These are phyloP conservation scores for Phellinidium pouzarii DNA, from an alignment of 1,284 basidiomycete species.

Conservation along the genomic window DNA sequence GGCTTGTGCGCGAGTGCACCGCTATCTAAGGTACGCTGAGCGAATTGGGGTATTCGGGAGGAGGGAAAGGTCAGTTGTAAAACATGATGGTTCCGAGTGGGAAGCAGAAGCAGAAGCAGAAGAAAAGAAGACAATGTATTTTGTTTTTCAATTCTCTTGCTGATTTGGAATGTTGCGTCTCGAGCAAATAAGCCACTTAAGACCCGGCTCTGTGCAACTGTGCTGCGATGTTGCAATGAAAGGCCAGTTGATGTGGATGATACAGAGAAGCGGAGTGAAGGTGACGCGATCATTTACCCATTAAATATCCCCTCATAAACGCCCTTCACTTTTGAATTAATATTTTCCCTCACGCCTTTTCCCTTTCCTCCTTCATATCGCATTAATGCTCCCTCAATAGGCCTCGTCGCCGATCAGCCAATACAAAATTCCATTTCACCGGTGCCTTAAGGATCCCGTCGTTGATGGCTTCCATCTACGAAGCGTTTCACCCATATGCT, in stretches of 20 bases:
- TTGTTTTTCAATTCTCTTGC: background rate
- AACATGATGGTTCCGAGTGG: background rate
- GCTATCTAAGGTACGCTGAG: constrained; percentile 5
- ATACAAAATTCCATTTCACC: no score
- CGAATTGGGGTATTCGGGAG: background rate
- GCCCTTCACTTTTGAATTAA: background rate
- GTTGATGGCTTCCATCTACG: no score
- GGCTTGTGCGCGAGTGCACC: constrained; percentile 72
- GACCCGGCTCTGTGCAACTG: no score
- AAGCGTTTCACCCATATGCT: no score
- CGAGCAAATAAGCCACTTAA: no score
- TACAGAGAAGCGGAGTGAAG: no score
- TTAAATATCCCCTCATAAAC: no score
- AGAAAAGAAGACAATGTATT: background rate
- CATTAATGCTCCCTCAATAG: background rate
- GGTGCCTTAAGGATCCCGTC: no score
- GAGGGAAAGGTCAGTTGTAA: background rate
- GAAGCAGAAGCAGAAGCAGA: background rate
- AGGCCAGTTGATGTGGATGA: background rate
- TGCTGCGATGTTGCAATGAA: no score
- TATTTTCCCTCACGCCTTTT: background rate
- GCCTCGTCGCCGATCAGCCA: background rate
- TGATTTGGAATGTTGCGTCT: no score
- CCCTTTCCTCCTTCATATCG: background rate
- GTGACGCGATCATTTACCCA: no score